These are phyloP conservation scores for Musa beccarii DNA, from an alignment of 176 grass and related monocot genomes.

Conservation along the genomic window DNA sequence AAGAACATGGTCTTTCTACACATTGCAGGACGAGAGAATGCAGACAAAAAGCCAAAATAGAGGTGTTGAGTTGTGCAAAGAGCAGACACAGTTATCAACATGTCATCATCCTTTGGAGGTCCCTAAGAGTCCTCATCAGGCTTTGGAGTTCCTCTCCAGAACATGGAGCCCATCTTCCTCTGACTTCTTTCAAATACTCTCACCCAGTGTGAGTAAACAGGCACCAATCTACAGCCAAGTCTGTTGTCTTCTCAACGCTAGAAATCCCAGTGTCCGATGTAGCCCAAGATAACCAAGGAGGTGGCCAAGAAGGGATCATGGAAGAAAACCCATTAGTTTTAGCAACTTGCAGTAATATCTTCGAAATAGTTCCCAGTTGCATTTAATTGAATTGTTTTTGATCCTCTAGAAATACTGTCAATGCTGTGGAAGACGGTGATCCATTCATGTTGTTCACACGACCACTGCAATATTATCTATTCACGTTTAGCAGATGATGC, in stretches of 20 bases:
- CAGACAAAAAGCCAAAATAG: constrained; percentile 17
- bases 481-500: neutral
- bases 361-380: too few relatives aligned
- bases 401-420: too few relatives aligned
- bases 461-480: too few relatives aligned
- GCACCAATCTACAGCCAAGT: neutral
- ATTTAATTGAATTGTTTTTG: too few relatives aligned
- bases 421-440: too few relatives aligned
- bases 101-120: constrained; percentile 33
- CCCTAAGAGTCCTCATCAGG: constrained; percentile 47
- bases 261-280: neutral
- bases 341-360: too few relatives aligned
- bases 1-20: constrained; percentile 9
- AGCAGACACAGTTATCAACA: constrained; percentile 34
- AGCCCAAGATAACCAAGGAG: neutral
- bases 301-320: too few relatives aligned
- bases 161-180: constrained; percentile 88
- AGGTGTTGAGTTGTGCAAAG: constrained; percentile 27
- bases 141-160: constrained; percentile 83
- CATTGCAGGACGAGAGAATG: constrained; percentile 41
- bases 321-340: too few relatives aligned
- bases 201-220: constrained; percentile 50
- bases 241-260: neutral
- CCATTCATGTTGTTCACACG: too few relatives aligned
- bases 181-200: constrained; percentile 84